A percentile compares a stretch with the other conserved stretches of the same genome.
Conservation (phyloP, 1,284 basidiomycete species). For the Marasmius sp. region DNA sequence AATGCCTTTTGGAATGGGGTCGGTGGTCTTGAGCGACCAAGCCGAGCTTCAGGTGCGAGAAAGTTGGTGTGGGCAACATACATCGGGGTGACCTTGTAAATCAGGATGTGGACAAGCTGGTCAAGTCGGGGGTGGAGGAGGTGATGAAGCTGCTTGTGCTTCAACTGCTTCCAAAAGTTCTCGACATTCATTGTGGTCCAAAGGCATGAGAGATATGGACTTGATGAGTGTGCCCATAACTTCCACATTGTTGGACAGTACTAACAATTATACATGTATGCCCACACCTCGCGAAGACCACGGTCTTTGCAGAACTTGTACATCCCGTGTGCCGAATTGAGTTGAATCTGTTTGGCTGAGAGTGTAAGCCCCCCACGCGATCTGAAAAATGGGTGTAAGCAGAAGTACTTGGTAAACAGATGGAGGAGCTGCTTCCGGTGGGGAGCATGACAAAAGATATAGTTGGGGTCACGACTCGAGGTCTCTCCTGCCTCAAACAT, state of each 20-base stretch:
- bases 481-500: slow-evolving; percentile 8
- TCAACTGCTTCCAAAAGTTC: slow-evolving; percentile 32
- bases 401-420: slow-evolving; percentile 2
- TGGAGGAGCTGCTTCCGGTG: slow-evolving; percentile 2
- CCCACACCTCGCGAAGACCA: slow-evolving; percentile 33
- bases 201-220: slow-evolving; percentile 19
- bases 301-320: slow-evolving; percentile 28
- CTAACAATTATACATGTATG: slow-evolving; percentile 32
- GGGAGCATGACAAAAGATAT: slow-evolving; percentile 7
- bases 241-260: slow-evolving; percentile 29
- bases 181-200: slow-evolving; percentile 32
- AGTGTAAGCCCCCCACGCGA: slow-evolving; percentile 8
- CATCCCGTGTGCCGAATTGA: slow-evolving; percentile 28
- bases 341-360: slow-evolving; percentile 18
- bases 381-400: not conserved
- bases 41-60: slow-evolving; percentile 15
- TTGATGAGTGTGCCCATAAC: slow-evolving; percentile 31
- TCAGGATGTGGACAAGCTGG: slow-evolving; percentile 28
- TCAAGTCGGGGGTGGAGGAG: slow-evolving; percentile 25
- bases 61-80: slow-evolving; percentile 17
- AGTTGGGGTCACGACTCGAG: not conserved
- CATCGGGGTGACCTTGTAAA: slow-evolving; percentile 21
- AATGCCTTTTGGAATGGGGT: slow-evolving; percentile 14
- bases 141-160: slow-evolving; percentile 28
- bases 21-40: slow-evolving; percentile 12